Evolutionary conservation across 2,329 filamentous ascomycete genomes (phyloP), one percentile per base, ranked within the genome.

Genomic region (Cercospora brassicicola): DNA sequence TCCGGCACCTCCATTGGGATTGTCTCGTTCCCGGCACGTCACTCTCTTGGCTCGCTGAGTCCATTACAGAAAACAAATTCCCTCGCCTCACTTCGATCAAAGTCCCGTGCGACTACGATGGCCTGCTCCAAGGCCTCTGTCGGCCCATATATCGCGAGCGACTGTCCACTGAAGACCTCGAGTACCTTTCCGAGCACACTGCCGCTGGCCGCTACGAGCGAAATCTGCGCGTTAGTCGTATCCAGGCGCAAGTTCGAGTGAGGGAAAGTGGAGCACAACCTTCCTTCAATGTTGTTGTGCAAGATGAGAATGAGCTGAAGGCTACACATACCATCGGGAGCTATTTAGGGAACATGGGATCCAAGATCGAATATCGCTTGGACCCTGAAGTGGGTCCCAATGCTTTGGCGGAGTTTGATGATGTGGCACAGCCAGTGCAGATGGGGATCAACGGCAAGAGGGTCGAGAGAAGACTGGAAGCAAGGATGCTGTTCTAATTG

Each of bases 71-170:
- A 1, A 81, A 81, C 4, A 88, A 87, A 0, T 91, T 94, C 74
- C 91, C 91, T 0, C 77, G 80, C 0, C 83, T 94, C 9, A 82
- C 81, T 9, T 81, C 76, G 1, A 79, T 93, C 18, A 87, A 91
- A 64, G 83, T 87, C 0, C 91, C 90, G 1, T 87, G 87, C 66
- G 91, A 94, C 71, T 86, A 89, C 1, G 86, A 91, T 4, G 91
- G 90, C 28, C 73, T 86, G 7, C 87, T 93, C 69, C 91, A 94
- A 78, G 80, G 82, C 1, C 83, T 93, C 1, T 94, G 91, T 77
- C 85, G 84, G 53, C 90, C 90, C 0, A 80, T 84, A 3, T 85
- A 86, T 31, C 82, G 83, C 31, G 81, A 87, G 20, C 84, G 88
- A 48, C 79, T 85, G 23, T 82, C 84, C 0, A 79, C 78, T 9